phyloP scores from a whole-genome alignment of 495 filamentous ascomycete genomes.

The Lentithecium fluviatile region DNA sequence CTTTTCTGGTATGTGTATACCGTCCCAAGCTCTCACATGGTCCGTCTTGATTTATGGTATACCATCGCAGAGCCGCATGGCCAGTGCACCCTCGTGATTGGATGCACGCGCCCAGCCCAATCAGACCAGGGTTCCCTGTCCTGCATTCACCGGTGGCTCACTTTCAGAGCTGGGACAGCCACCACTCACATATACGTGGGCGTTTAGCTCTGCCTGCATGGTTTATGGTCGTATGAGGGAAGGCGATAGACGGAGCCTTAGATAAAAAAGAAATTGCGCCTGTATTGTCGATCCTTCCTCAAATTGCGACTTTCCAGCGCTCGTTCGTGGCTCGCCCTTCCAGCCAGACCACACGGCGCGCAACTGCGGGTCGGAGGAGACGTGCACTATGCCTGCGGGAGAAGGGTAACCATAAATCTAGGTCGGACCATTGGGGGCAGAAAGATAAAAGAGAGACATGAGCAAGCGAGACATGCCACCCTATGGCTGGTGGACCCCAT shows the following conservation, averaged over 20 bases:
- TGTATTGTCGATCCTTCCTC: conserved; percentile 29
- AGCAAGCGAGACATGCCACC: conserved; percentile 17
- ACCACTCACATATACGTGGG: conserved; percentile 25
- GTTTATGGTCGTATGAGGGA: conserved; percentile 26
- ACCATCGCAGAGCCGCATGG: conserved; percentile 33
- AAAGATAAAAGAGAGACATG: not conserved
- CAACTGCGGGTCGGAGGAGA: not conserved
- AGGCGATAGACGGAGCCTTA: conserved; percentile 18
- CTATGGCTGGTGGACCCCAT: not conserved
- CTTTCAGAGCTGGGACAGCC: conserved; percentile 24
- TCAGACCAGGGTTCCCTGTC: conserved; percentile 12
- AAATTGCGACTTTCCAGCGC: not conserved
- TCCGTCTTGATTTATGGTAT: conserved; percentile 27
- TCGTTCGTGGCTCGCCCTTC: conserved; percentile 7
- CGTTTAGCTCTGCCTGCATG: conserved; percentile 11
- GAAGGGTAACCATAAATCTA: conserved; percentile 8
- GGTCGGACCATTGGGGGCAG: not conserved
- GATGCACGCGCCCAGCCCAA: not conserved
- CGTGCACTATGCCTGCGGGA: not conserved
- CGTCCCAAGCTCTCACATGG: conserved; percentile 14
- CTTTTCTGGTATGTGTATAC: conserved; percentile 13
- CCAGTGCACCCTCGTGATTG: not conserved
- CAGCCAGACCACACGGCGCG: not conserved
- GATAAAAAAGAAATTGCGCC: conserved; percentile 24
- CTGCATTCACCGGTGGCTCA: conserved; percentile 28